These are phyloP conservation scores for Cercospora nicotianae DNA, from an alignment of 2,329 filamentous ascomycete species.

Conservation along the genomic window DNA sequence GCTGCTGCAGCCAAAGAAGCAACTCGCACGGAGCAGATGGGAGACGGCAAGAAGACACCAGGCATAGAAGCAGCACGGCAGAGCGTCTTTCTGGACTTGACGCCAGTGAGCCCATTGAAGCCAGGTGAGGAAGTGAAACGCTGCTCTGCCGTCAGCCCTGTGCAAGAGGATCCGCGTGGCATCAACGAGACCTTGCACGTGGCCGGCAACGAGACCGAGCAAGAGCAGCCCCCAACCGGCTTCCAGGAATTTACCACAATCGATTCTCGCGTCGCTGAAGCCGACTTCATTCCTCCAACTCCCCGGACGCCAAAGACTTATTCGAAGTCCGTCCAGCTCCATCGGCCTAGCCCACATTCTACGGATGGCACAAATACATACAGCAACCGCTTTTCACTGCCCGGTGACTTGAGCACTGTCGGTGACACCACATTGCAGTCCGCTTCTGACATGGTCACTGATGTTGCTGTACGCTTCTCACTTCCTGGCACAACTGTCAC, in stretches of 20 bases:
- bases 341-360: constrained; percentile 25
- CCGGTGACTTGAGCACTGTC: constrained; percentile 36
- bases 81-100: constrained; percentile 18
- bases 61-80: constrained; percentile 12
- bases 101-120: constrained; percentile 37
- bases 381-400: constrained; percentile 36
- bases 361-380: constrained; percentile 29
- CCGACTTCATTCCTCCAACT: constrained; percentile 30
- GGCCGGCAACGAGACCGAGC: constrained; percentile 8
- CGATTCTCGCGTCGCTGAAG: constrained; percentile 15
- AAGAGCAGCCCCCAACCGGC: constrained; percentile 15
- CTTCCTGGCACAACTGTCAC: constrained; percentile 40
- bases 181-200: constrained; percentile 34
- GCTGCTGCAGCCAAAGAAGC: constrained; percentile 25
- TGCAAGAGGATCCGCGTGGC: constrained; percentile 33
- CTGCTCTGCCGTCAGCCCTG: constrained; percentile 39
- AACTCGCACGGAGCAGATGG: constrained; percentile 10
- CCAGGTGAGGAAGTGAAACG: constrained; percentile 33
- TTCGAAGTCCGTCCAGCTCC: constrained; percentile 38
- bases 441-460: constrained; percentile 39
- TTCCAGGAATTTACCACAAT: constrained; percentile 9
- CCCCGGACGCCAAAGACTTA: constrained; percentile 36
- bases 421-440: constrained; percentile 36
- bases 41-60: constrained; percentile 20
- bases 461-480: constrained; percentile 42